Base-by-base conservation (phyloP, 306 rosid species). In the Datisca glomerata region DNA sequence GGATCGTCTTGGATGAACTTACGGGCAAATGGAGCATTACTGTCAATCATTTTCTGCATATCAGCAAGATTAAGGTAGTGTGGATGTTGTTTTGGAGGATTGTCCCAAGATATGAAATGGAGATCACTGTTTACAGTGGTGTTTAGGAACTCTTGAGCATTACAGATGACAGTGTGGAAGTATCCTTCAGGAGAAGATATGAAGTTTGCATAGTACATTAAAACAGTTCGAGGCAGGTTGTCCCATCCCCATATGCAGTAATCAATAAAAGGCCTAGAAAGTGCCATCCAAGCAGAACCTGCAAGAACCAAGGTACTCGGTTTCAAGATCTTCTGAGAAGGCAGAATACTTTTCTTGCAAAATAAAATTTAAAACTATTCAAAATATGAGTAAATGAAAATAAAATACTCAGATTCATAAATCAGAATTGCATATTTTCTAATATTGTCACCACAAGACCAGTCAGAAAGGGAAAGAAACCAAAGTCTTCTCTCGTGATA, bases 171-270 rank as follows among this genome's bases (percentile, higher is more conserved):
- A 7, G 96, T 80, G 45, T 85, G 96, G 64, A 85, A 85, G 64
- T 85, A 85, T 56, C 93, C 89, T 58, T 85, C 96, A 0, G 96
- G 96, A 20, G 96, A 80, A 18, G 96, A 85, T 64, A 85, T 51
- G 60, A 85, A 85, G 62, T 85, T 85, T 44, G 96, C 46, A 9
- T 85, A 85, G 59, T 85, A 85, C 96, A 85, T 85, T 24, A 85
- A 92, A 14, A 63, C 85, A 0, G 81, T 67, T 43, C 96, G 85
- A 14, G 96, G 96, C 24, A 85, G 62, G 64, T 80, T 85, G 72
- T 85, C 96, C 96, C 96, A 85, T 71, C 96, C 96, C 96, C 96
- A 85, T 69, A 85, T 67, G 61, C 75, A 67, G 65, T 85, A 85
- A 67, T 85, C 96, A 16, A 85, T 16, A 68, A 85, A 85, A 23